A percentile compares a stretch with the other conserved stretches of the same genome.
phyloP scores from a whole-genome alignment of 768 basidiomycete genomes.

The Psilocybe azurescens region DNA sequence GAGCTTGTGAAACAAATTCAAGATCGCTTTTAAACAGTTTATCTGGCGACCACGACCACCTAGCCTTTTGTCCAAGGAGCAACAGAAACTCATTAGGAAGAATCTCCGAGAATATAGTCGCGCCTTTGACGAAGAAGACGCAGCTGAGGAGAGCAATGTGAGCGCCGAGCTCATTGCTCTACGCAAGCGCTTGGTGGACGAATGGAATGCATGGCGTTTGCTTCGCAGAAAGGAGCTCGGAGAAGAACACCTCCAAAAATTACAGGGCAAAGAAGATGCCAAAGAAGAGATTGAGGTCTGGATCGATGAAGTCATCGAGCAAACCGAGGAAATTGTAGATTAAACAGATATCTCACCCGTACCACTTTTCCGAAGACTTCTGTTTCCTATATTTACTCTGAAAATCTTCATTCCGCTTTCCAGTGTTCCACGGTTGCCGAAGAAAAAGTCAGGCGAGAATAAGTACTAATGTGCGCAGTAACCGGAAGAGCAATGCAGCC shows the following conservation, averaged over 20 bases:
- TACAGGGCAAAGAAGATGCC: conserved; percentile 48
- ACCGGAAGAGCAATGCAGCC: conserved; percentile 28
- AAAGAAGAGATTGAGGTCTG: conserved; percentile 94
- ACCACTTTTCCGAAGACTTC: neutral
- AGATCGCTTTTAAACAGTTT: conserved; percentile 98
- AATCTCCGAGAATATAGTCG: conserved; percentile 93
- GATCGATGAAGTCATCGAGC: conserved; percentile 93
- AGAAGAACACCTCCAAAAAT: conserved; percentile 53
- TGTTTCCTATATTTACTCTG: neutral
- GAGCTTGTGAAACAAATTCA: conserved; percentile 87
- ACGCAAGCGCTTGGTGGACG: conserved; percentile 91
- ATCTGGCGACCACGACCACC: conserved; percentile 97
- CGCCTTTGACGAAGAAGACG: conserved; percentile 95
- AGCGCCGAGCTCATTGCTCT: conserved; percentile 92
- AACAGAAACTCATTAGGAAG: conserved; percentile 84
- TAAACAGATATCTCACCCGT: conserved; percentile 22
- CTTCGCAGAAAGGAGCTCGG: conserved; percentile 70
- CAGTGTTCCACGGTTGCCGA: too few species aligned
- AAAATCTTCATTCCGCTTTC: too few species aligned
- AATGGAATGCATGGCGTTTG: conserved; percentile 98
- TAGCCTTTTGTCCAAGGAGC: conserved; percentile 84
- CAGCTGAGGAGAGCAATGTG: conserved; percentile 92
- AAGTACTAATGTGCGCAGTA: neutral
- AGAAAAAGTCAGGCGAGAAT: neutral
- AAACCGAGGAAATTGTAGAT: conserved; percentile 79